Percentiles rank a stretch among this genome's conserved stretches.
phyloP scores from a whole-genome alignment of 371 early-diverging fungal genomes.

The Rhizopus sp. region DNA sequence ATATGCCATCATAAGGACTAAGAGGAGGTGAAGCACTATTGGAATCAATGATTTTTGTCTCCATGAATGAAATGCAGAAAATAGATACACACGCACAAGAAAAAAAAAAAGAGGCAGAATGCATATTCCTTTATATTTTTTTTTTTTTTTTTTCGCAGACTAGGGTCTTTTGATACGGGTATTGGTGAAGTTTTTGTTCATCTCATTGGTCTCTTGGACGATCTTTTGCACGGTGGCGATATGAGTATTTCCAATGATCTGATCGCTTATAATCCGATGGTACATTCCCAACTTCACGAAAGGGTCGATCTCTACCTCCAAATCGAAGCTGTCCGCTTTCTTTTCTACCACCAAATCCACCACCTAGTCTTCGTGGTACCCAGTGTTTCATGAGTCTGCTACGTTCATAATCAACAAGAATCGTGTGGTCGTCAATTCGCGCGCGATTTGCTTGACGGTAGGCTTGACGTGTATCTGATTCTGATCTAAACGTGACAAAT shows the following conservation, averaged over 20 bases:
- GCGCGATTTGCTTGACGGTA: constrained; percentile 42
- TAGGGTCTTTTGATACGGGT: no score
- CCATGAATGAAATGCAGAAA: no score
- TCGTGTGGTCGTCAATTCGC: constrained; percentile 41
- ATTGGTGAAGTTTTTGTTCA: no score
- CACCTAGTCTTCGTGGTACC: constrained; percentile 64
- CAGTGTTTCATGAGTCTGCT: constrained; percentile 56
- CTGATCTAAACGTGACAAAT: constrained; percentile 49
- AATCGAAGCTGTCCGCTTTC: constrained; percentile 67
- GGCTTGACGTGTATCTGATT: constrained; percentile 40
- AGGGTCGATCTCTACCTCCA: constrained; percentile 61
- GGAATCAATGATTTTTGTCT: neutral
- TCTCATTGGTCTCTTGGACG: no score
- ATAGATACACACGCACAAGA: no score
- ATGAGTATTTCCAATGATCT: constrained; percentile 6
- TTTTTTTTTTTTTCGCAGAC: no score
- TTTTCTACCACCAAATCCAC: constrained; percentile 64
- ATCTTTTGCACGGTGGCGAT: no score
- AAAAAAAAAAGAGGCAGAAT: no score
- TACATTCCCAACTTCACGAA: constrained; percentile 46
- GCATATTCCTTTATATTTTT: no score
- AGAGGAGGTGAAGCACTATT: neutral
- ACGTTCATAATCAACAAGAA: constrained; percentile 65
- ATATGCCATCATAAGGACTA: neutral
- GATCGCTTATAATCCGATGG: constrained; percentile 5